These are phyloP conservation scores for Skeletonema marinoi DNA, from an alignment of 108 stramenopile species.

Conservation along the genomic window DNA sequence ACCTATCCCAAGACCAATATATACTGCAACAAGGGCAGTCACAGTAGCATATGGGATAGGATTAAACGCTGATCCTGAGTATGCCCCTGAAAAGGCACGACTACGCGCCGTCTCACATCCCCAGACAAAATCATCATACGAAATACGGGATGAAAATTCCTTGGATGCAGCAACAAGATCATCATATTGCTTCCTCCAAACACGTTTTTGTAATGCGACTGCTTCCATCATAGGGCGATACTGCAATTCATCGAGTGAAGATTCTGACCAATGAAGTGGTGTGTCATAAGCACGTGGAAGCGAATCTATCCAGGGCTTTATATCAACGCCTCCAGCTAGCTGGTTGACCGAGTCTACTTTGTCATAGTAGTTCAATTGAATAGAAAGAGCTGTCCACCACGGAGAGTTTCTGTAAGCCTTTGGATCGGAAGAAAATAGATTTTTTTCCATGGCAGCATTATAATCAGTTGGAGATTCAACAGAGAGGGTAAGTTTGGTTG, in stretches of 20 bases:
- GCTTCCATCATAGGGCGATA: slow-evolving; percentile 69
- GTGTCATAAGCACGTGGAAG: slow-evolving; percentile 78
- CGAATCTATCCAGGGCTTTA: slow-evolving; percentile 77
- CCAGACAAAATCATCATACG: slow-evolving; percentile 81
- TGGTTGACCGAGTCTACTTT: slow-evolving; percentile 29
- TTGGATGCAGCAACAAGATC: slow-evolving; percentile 14
- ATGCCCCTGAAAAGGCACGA: slow-evolving; percentile 83
- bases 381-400: slow-evolving; percentile 52
- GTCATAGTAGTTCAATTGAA: slow-evolving; percentile 50
- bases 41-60: slow-evolving; percentile 77
- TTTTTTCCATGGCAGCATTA: slow-evolving; percentile 39
- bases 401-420: slow-evolving; percentile 55
- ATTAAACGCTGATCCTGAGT: slow-evolving; percentile 78
- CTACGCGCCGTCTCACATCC: slow-evolving; percentile 84
- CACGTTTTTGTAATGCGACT: slow-evolving; percentile 65
- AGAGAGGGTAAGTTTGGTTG: slow-evolving; percentile 62
- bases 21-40: slow-evolving; percentile 63
- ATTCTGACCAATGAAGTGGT: slow-evolving; percentile 73
- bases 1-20: slow-evolving; percentile 73
- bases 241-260: slow-evolving; percentile 59
- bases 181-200: slow-evolving; percentile 58
- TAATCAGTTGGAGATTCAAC: slow-evolving; percentile 65
- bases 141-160: slow-evolving; percentile 37
- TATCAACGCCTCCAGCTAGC: slow-evolving; percentile 26
- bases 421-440: slow-evolving; percentile 39